Percentiles rank a stretch among this genome's conserved stretches.
These are phyloP conservation scores for Tritrichomonas musculus DNA, from an alignment of 208 protist species.

Conservation along the genomic window DNA sequence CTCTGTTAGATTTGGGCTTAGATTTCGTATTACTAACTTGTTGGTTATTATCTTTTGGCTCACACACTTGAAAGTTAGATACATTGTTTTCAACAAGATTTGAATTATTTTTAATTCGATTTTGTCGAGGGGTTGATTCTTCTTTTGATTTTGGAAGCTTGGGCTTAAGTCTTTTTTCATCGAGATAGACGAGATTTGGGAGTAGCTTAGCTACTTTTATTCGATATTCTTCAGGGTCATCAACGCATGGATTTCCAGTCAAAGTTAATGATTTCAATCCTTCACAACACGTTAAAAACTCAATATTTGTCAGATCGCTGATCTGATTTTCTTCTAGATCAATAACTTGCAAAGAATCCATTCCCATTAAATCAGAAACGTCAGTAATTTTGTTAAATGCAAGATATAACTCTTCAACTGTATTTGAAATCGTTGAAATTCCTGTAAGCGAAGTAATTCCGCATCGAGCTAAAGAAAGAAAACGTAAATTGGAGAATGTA, in stretches of 20 bases:
- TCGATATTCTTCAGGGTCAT: background rate
- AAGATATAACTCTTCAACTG: background rate
- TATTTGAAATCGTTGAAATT: conserved; percentile 10
- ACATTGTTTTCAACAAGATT: too few relatives aligned
- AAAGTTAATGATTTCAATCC: background rate
- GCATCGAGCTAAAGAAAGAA: background rate
- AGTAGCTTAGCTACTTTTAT: conserved; percentile 5
- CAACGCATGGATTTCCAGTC: background rate
- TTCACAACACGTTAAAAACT: background rate
- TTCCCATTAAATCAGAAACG: background rate
- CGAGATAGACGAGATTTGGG: background rate
- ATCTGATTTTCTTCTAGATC: conserved; percentile 28
- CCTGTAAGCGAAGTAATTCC: background rate
- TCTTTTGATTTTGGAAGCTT: background rate
- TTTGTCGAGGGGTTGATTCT: too few relatives aligned
- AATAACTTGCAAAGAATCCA: background rate
- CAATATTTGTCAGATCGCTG: background rate
- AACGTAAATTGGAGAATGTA: background rate
- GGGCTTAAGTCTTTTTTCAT: background rate
- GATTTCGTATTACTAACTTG: too few relatives aligned
- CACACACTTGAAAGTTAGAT: too few relatives aligned
- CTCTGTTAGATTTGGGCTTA: too few relatives aligned
- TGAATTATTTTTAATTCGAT: too few relatives aligned
- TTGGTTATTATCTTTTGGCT: too few relatives aligned
- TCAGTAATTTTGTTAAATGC: conserved; percentile 22